These are phyloP conservation scores for Yarrowia sp. DNA, from an alignment of 805 yeast species.

Conservation along the genomic window DNA sequence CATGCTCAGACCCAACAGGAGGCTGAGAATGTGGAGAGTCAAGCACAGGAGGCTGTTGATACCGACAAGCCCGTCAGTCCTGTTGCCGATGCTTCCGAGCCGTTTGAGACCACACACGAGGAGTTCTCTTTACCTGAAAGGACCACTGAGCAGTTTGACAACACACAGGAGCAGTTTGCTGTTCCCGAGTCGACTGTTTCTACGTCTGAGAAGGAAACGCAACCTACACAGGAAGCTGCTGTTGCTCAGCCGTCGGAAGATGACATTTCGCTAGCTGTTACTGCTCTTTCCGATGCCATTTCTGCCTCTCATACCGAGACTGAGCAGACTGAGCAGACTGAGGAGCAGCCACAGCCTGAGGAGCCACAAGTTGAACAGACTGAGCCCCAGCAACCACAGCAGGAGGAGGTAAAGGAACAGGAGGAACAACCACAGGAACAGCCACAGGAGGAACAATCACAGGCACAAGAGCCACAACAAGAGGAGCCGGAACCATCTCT, in stretches of 20 bases:
- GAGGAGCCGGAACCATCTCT: not conserved
- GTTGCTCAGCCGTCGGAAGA: slow-evolving; percentile 7
- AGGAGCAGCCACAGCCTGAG: not conserved
- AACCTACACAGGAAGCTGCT: not conserved
- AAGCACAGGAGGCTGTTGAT: not conserved
- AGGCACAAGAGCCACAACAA: not conserved
- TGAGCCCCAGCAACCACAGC: not conserved
- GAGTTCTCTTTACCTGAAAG: not conserved
- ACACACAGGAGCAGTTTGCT: too few relatives aligned
- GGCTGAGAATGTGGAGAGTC: not conserved
- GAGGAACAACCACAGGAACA: not conserved
- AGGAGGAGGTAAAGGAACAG: not conserved
- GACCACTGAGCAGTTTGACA: not conserved
- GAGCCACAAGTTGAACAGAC: not conserved
- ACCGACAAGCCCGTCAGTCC: not conserved
- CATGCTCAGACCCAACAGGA: not conserved
- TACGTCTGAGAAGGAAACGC: too few relatives aligned
- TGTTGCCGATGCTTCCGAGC: not conserved
- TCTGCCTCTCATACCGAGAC: not conserved
- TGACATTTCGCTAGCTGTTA: slow-evolving; percentile 14
- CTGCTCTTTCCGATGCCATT: slow-evolving; percentile 8
- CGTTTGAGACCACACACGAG: slow-evolving; percentile 1
- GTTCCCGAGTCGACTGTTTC: too few relatives aligned
- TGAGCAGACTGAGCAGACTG: not conserved
- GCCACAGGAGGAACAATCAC: not conserved